A percentile compares a stretch with the other conserved stretches of the same genome.
These are phyloP conservation scores for Serendipita sp. DNA, from an alignment of 768 basidiomycete genomes.

Conservation along the genomic window DNA sequence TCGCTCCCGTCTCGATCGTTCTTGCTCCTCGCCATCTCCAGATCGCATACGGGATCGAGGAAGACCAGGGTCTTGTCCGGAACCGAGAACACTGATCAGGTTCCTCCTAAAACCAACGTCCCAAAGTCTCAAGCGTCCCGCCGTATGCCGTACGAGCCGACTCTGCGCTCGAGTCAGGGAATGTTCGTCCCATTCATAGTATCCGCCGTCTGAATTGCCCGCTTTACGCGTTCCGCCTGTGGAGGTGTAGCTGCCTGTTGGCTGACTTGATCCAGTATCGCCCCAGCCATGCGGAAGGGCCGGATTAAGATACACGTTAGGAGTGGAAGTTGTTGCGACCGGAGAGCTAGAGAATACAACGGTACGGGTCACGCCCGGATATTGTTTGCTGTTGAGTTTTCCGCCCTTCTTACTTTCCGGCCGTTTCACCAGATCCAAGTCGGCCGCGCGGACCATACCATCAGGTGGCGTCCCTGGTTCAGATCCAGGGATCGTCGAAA, in stretches of 20 bases:
- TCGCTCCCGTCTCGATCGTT: conserved; percentile 26
- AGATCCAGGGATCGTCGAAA: neutral
- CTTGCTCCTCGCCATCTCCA: conserved; percentile 38
- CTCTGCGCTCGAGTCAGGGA: conserved; percentile 53
- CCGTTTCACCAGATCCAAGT: too few relatives aligned
- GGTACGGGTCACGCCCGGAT: too few relatives aligned
- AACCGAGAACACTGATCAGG: neutral
- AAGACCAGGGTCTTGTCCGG: conserved; percentile 29
- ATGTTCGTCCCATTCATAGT: conserved; percentile 27
- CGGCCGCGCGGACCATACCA: neutral
- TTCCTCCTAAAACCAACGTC: conserved; percentile 61
- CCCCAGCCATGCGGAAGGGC: neutral
- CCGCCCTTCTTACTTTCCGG: too few relatives aligned
- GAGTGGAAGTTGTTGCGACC: neutral
- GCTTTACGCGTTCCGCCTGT: neutral
- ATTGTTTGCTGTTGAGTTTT: too few relatives aligned
- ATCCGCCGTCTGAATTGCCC: neutral
- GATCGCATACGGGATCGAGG: conserved; percentile 23
- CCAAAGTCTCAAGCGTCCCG: conserved; percentile 43
- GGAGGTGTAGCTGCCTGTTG: neutral
- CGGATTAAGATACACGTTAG: neutral
- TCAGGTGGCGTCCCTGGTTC: neutral
- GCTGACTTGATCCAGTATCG: neutral
- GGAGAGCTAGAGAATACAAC: neutral
- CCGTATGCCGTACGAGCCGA: conserved; percentile 44